A percentile compares a stretch with the other conserved stretches of the same genome.
phyloP scores from a whole-genome alignment of 768 basidiomycete genomes.

The Pholiota molesta region DNA sequence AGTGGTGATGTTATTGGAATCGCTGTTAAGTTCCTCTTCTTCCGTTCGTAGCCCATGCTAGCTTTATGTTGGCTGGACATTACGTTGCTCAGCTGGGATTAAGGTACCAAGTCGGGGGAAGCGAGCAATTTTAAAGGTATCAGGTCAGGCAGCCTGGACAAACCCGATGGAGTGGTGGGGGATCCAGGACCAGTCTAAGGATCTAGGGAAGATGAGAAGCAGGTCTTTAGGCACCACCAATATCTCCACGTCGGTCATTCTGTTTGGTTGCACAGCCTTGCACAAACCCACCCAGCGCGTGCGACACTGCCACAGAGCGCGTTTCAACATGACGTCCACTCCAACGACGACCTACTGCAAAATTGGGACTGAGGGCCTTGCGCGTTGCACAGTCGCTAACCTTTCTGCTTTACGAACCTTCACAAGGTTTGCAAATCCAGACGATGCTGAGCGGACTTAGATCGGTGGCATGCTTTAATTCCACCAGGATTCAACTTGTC shows the following conservation, averaged over 20 bases:
- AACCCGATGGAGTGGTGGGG: neutral
- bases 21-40: slow-evolving; percentile 40
- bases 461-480: neutral
- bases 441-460: neutral
- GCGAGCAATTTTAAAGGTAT: neutral
- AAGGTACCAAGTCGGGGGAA: neutral
- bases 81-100: slow-evolving; percentile 8
- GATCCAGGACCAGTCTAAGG: neutral
- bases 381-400: no score
- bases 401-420: no score
- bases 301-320: neutral
- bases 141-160: slow-evolving; percentile 9
- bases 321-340: neutral
- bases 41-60: slow-evolving; percentile 46
- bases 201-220: neutral
- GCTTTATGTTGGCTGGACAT: slow-evolving; percentile 29
- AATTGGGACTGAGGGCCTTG: neutral
- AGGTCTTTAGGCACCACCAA: slow-evolving; percentile 7
- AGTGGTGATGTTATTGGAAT: slow-evolving; percentile 34
- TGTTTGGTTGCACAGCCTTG: slow-evolving; percentile 19
- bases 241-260: slow-evolving; percentile 12
- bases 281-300: no score
- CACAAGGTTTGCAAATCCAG: neutral
- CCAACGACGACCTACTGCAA: neutral
- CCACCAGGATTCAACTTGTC: no score